Conservation (phyloP, 2,329 filamentous ascomycete genomes). For the Diaporthe helianthi region DNA sequence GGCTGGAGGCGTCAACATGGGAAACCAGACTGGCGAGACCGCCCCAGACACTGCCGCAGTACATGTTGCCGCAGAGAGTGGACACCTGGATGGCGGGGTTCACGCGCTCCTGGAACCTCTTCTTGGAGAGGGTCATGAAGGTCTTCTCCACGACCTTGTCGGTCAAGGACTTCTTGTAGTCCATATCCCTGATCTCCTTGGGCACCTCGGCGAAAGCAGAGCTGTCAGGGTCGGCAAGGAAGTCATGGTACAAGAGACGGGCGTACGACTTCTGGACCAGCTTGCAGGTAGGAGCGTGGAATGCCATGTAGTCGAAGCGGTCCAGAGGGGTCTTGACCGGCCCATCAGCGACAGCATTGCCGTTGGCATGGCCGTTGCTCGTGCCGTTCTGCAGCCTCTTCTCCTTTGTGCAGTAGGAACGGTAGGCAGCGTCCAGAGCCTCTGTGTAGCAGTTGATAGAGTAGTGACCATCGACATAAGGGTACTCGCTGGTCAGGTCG, state of each 20-base stretch:
- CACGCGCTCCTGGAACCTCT: constrained; percentile 81
- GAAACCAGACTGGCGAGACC: constrained; percentile 75
- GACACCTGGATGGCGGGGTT: constrained; percentile 76
- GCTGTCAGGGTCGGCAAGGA: constrained; percentile 72
- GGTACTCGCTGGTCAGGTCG: constrained; percentile 86
- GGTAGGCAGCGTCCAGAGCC: constrained; percentile 82
- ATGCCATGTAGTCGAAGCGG: constrained; percentile 83
- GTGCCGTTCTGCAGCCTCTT: constrained; percentile 56
- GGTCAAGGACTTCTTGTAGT: constrained; percentile 78
- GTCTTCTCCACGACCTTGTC: constrained; percentile 88
- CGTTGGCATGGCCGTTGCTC: constrained; percentile 59
- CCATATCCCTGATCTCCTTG: constrained; percentile 77
- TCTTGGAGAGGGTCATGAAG: constrained; percentile 85
- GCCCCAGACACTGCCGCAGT: constrained; percentile 76
- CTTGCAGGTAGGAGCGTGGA: constrained; percentile 89
- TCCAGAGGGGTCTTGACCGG: constrained; percentile 70
- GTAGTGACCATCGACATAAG: constrained; percentile 84
- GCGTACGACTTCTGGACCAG: constrained; percentile 85
- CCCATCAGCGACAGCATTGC: constrained; percentile 60
- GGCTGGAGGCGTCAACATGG: constrained; percentile 66
- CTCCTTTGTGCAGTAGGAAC: constrained; percentile 80
- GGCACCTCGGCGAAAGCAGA: constrained; percentile 77
- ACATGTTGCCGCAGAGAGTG: constrained; percentile 77
- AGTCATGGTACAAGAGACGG: constrained; percentile 86
- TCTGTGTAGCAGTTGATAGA: constrained; percentile 83